Evolutionary conservation across 345 rosid genomes (phyloP).

Genomic region (Hirschfeldia incana): DNA sequence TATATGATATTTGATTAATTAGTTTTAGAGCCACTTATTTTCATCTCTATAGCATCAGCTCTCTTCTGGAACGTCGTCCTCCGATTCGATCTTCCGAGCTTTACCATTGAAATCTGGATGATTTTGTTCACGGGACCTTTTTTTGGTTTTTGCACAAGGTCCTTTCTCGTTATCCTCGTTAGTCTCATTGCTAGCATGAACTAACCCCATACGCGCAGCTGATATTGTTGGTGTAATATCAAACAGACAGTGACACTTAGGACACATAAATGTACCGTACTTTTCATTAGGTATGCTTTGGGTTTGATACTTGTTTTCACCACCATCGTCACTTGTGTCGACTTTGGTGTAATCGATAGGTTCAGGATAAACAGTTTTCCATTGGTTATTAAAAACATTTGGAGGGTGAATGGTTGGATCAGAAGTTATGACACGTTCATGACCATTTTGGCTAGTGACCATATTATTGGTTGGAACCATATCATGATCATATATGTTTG

Average conservation of each 20-base stretch:
- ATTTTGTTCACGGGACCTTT: not conserved
- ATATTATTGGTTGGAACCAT: slow-evolving; percentile 1
- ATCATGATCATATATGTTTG: not conserved
- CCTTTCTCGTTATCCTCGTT: not conserved
- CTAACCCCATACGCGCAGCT: not conserved
- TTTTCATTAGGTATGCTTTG: not conserved
- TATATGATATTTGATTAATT: not conserved
- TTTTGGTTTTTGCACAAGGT: not conserved
- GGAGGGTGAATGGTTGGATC: not conserved
- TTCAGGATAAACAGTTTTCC: not conserved
- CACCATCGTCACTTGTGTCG: not conserved
- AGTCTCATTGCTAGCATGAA: not conserved
- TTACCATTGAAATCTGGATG: not conserved
- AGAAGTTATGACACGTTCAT: not conserved
- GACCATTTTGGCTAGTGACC: not conserved
- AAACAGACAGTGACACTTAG: slow-evolving; percentile 3
- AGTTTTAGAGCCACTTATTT: not conserved
- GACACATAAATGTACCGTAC: slow-evolving; percentile 1
- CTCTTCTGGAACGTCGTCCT: not conserved
- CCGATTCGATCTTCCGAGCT: not conserved
- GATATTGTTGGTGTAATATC: not conserved
- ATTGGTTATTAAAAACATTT: not conserved
- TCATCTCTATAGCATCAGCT: not conserved
- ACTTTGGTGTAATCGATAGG: not conserved
- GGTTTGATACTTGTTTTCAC: not conserved